Conservation (phyloP, 2,329 filamentous ascomycete genomes). For the Pseudogymnoascus sp. region DNA sequence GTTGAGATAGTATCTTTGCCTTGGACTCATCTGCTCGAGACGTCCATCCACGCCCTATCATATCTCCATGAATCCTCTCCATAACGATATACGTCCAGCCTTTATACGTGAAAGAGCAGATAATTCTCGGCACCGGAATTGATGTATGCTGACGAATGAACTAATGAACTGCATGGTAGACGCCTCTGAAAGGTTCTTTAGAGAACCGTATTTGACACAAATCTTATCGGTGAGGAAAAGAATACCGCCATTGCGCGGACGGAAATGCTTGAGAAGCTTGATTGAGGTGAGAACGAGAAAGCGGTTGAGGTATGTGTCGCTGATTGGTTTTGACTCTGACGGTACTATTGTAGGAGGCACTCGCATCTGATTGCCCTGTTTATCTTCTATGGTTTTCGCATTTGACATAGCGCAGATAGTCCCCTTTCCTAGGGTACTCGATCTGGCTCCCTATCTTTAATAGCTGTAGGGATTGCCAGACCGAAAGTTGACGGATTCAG, state of each 20-base stretch:
- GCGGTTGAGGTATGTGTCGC: neutral
- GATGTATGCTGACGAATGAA: conserved; percentile 31
- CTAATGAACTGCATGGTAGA: conserved; percentile 29
- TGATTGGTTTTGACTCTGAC: conserved; percentile 8
- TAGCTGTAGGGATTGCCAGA: neutral
- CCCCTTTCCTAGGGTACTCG: neutral
- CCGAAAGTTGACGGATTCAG: neutral
- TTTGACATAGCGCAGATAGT: neutral
- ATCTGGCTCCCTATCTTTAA: neutral
- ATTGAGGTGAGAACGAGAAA: conserved; percentile 5
- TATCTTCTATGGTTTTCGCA: neutral
- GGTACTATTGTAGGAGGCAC: neutral
- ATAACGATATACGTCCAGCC: conserved; percentile 32
- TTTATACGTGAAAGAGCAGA: conserved; percentile 28
- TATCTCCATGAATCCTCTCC: conserved; percentile 31
- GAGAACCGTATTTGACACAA: conserved; percentile 29
- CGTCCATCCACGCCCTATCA: conserved; percentile 27
- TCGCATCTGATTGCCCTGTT: neutral
- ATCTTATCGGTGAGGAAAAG: conserved; percentile 11
- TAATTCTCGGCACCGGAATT: conserved; percentile 31
- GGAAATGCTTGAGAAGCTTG: conserved; percentile 10
- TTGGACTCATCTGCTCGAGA: conserved; percentile 26
- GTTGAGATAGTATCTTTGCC: conserved; percentile 28
- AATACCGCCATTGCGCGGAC: neutral
- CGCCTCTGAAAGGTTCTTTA: conserved; percentile 26